These are phyloP conservation scores for Rhizopus stolonifer DNA, from an alignment of 371 early-diverging fungal species.

Conservation along the genomic window DNA sequence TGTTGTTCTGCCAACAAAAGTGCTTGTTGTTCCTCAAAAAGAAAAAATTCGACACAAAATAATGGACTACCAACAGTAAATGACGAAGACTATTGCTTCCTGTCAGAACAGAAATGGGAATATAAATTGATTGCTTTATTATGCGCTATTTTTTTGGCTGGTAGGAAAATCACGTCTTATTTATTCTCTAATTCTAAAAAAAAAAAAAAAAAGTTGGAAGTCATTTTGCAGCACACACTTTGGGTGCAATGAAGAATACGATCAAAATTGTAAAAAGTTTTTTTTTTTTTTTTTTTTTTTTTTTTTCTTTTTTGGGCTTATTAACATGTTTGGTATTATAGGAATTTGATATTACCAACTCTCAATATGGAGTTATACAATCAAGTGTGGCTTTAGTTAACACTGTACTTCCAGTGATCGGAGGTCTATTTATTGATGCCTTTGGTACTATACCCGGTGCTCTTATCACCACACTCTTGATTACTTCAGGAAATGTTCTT, in stretches of 20 bases:
- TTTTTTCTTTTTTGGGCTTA: not conserved
- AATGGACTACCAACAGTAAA: conserved; percentile 1
- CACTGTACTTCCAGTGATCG: conserved; percentile 61
- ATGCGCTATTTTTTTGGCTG: conserved; percentile 58
- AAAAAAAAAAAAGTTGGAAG: conserved; percentile 52
- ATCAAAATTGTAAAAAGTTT: conserved; percentile 49
- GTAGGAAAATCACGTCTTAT: conserved; percentile 29
- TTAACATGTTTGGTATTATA: conserved; percentile 11
- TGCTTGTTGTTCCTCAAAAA: conserved; percentile 13
- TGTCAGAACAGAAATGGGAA: conserved; percentile 45
- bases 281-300: not conserved
- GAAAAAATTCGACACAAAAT: not conserved
- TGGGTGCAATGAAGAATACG: conserved; percentile 62
- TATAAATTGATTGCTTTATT: conserved; percentile 59
- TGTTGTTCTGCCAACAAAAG: conserved; percentile 19
- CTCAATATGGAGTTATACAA: conserved; percentile 68
- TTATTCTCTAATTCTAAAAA: not conserved
- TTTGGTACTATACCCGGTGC: conserved; percentile 64
- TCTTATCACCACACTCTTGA: conserved; percentile 54
- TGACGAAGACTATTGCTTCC: conserved; percentile 19
- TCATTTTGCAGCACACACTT: conserved; percentile 68
- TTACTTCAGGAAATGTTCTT: conserved; percentile 56
- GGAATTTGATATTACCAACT: conserved; percentile 62
- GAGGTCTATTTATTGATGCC: conserved; percentile 64
- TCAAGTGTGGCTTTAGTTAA: conserved; percentile 67